These are phyloP conservation scores for Plasmodium falciparum DNA, from an alignment of 169 alveolate genomes.

Conservation along the genomic window DNA sequence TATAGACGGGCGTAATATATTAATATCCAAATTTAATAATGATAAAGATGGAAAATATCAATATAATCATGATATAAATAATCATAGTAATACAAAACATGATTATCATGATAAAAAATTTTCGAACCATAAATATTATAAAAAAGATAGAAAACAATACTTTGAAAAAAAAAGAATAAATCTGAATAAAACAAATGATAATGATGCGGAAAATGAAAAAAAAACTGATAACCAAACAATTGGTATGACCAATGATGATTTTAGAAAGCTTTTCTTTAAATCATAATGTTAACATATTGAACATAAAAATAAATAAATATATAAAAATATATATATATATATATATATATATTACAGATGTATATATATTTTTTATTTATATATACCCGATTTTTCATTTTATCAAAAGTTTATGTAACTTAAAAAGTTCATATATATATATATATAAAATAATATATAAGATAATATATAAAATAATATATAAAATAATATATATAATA, in stretches of 20 bases:
- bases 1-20: constrained; percentile 73
- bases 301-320: too few relatives aligned
- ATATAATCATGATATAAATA: neutral
- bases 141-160: constrained; percentile 32
- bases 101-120: neutral
- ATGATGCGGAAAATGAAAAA: neutral
- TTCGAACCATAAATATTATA: neutral
- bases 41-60: neutral
- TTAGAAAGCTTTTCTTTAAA: constrained; percentile 48
- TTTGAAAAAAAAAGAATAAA: constrained; percentile 51
- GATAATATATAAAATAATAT: neutral
- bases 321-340: neutral
- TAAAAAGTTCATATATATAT: constrained; percentile 7
- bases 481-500: neutral
- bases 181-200: neutral
- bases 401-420: constrained; percentile 12
- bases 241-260: constrained; percentile 61
- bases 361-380: neutral
- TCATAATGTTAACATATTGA: neutral
- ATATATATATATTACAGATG: too few relatives aligned
- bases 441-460: neutral
- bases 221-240: constrained; percentile 7
- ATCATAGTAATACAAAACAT: neutral
- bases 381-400: neutral
- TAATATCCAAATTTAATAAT: constrained; percentile 55